phyloP scores from a whole-genome alignment of 148 eudicot species.

The Vaccinium macrocarpon region DNA sequence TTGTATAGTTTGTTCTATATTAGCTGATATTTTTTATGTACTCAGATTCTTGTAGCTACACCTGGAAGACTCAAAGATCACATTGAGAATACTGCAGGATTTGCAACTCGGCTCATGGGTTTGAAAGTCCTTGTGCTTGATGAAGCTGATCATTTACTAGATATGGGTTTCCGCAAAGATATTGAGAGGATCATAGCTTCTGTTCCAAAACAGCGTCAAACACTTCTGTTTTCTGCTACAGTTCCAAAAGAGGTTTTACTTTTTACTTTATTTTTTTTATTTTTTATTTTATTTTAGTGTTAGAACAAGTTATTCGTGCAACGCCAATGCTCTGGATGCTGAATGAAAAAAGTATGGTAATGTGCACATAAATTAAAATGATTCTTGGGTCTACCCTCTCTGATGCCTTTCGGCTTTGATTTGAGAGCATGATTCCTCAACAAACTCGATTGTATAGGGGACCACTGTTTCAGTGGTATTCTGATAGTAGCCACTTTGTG shows the following conservation, averaged over 20 bases:
- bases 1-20: not conserved
- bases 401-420: too few relatives aligned
- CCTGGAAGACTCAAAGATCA: conserved; percentile 96
- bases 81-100: conserved; percentile 87
- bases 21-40: conserved; percentile 1
- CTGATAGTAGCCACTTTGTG: too few relatives aligned
- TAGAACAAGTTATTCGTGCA: not conserved
- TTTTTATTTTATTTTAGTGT: not conserved
- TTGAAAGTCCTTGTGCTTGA: conserved; percentile 95
- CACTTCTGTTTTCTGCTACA: conserved; percentile 92
- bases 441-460: too few relatives aligned
- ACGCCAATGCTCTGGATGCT: too few relatives aligned
- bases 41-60: conserved; percentile 92
- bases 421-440: too few relatives aligned
- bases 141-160: conserved; percentile 95
- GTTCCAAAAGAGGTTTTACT: conserved; percentile 71
- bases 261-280: conserved; percentile 18
- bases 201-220: conserved; percentile 94
- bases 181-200: conserved; percentile 81
- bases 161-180: conserved; percentile 97
- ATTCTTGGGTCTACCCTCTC: too few relatives aligned
- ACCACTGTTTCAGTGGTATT: too few relatives aligned
- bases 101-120: conserved; percentile 85
- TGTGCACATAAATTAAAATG: too few relatives aligned
- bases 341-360: too few relatives aligned